Evolutionary conservation across 352 stramenopile genomes (phyloP), one percentile per base, ranked within the genome.

Genomic region (Phytophthora litchii): DNA sequence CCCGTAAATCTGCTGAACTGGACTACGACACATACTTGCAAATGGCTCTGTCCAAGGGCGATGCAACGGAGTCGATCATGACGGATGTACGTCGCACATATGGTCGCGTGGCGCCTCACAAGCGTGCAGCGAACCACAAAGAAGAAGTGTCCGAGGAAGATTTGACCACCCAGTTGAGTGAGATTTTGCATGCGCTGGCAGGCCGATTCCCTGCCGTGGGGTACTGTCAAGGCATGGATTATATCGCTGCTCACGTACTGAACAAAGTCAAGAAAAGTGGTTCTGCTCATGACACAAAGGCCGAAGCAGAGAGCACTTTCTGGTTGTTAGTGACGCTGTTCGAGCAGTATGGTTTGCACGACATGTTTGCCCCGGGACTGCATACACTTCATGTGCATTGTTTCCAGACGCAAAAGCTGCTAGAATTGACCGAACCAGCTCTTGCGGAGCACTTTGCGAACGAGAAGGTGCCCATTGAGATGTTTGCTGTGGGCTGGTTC

Each of bases 191-290:
- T 38, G 86, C 86, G 4, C 54, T 95, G 11, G 75, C 84, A 0
- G 79, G 84, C 7, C 81, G 83, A 19, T 95, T 92, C 58, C 86
- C 86, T 13, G 78, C 87, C 20, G 86, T 95, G 8, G 86, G 86
- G 4, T 95, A 95, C 55, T 95, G 86, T 51, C 86, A 95, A 60
- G 86, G 86, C 27, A 94, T 95, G 84, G 86, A 95, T 48, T 95
- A 95, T 58, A 89, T 95, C 52, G 80, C 83, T 12, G 86, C 85
- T 12, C 82, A 93, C 19, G 64, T 95, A 9, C 63, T 95, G 10
- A 80, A 94, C 54, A 80, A 91, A 20, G 83, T 93, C 16, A 95
- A 92, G 70, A 88, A 82, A 45, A 81, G 76, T 40, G 82, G 60
- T 9, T 42, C 23, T 43, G 52, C 31, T 10, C 40, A 34, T 12